These are phyloP conservation scores for Aphanocladium album DNA, from an alignment of 2,329 filamentous ascomycete genomes.

Conservation along the genomic window DNA sequence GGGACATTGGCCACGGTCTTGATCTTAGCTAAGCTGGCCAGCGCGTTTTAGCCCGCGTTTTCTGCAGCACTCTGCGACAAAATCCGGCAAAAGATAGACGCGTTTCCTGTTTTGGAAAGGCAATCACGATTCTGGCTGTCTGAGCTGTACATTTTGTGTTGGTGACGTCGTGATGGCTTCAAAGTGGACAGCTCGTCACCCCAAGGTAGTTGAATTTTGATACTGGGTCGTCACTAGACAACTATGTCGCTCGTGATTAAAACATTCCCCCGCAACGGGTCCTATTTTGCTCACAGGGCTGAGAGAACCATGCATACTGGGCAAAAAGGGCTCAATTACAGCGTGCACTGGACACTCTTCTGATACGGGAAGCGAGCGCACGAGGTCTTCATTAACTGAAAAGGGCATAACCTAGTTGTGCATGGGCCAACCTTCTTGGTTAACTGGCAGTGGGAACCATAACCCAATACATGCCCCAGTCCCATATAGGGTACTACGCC, in stretches of 20 bases:
- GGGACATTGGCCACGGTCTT: not conserved
- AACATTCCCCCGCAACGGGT: not conserved
- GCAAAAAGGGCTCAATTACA: not conserved
- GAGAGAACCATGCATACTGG: not conserved
- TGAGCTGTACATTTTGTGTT: not conserved
- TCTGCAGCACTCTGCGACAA: not conserved
- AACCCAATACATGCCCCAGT: not conserved
- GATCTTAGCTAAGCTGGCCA: constrained; percentile 6
- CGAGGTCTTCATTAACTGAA: not conserved
- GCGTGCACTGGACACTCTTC: not conserved
- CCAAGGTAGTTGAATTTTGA: too few relatives aligned
- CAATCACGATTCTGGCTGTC: not conserved
- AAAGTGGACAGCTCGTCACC: not conserved
- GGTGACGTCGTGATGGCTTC: not conserved
- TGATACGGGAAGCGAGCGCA: not conserved
- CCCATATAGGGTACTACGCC: not conserved
- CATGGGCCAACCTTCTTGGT: not conserved
- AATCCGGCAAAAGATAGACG: not conserved
- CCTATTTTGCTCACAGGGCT: not conserved
- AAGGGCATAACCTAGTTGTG: not conserved
- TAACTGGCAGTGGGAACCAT: not conserved
- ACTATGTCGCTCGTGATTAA: not conserved
- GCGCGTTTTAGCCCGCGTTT: not conserved
- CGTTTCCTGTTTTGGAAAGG: not conserved
- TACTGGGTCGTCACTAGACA: not conserved